phyloP scores from a whole-genome alignment of 164 flowering plant genomes.

The Aristolochia fimbriata region DNA sequence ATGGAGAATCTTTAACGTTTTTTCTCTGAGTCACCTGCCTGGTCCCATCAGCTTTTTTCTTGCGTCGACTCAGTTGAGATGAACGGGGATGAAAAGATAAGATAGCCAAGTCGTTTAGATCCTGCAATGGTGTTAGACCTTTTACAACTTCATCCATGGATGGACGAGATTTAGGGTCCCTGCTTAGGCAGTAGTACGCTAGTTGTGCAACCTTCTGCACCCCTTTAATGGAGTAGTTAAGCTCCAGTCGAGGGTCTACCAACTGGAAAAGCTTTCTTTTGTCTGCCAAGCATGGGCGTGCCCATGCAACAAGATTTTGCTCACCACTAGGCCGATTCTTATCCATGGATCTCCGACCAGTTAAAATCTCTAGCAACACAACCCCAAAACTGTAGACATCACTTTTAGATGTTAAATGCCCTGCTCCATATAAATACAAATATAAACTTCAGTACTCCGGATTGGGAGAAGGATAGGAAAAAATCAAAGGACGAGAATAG shows the following conservation, averaged over 20 bases:
- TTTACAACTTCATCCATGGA: conserved; percentile 81
- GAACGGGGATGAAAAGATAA: conserved; percentile 51
- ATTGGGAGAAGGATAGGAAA: background rate
- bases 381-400: conserved; percentile 95
- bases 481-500: background rate
- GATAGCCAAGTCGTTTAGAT: conserved; percentile 73
- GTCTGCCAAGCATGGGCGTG: conserved; percentile 61
- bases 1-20: conserved; percentile 44
- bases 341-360: conserved; percentile 95
- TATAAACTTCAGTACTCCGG: background rate
- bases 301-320: conserved; percentile 89
- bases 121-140: conserved; percentile 59
- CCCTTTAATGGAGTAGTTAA: conserved; percentile 74
- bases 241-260: conserved; percentile 82
- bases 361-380: conserved; percentile 82
- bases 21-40: conserved; percentile 26
- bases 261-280: conserved; percentile 63
- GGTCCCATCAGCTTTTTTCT: conserved; percentile 52
- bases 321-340: conserved; percentile 81
- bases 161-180: conserved; percentile 80
- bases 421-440: conserved; percentile 26
- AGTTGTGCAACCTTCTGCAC: conserved; percentile 75
- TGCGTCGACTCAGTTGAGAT: conserved; percentile 54
- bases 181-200: conserved; percentile 65
- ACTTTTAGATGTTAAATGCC: conserved; percentile 90